Percentiles rank a stretch among this genome's conserved stretches.
Evolutionary conservation across 345 rosid genomes (phyloP).

Genomic region (Bruguiera gymnorhiza): DNA sequence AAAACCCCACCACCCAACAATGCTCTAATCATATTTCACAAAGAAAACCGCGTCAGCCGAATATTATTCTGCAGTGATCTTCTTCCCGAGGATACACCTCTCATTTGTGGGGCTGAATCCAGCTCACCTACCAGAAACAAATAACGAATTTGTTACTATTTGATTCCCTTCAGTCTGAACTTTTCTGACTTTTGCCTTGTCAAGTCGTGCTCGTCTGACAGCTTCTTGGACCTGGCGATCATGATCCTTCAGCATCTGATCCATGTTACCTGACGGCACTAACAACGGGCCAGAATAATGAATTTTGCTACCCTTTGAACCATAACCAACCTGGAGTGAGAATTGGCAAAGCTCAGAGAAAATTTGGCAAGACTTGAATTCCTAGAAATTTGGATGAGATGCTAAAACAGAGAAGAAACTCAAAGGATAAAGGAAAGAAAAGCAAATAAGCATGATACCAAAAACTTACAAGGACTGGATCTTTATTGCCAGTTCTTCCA

Average conservation of each 20-base stretch:
- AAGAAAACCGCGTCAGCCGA: background rate
- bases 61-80: slow-evolving; percentile 23
- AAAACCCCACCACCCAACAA: slow-evolving; percentile 19
- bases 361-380: background rate
- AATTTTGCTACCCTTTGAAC: slow-evolving; percentile 85
- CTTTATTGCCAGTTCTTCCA: slow-evolving; percentile 56
- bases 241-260: slow-evolving; percentile 88
- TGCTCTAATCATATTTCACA: slow-evolving; percentile 19
- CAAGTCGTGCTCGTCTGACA: slow-evolving; percentile 76
- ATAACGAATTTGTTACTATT: slow-evolving; percentile 55
- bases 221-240: slow-evolving; percentile 98
- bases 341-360: background rate
- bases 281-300: slow-evolving; percentile 94
- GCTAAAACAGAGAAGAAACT: background rate
- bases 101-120: slow-evolving; percentile 15
- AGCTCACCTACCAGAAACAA: slow-evolving; percentile 72
- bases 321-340: slow-evolving; percentile 63
- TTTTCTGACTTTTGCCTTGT: slow-evolving; percentile 75
- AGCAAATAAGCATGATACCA: background rate
- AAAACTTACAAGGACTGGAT: slow-evolving; percentile 70
- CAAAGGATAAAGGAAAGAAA: background rate
- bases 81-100: slow-evolving; percentile 2
- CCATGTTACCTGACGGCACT: slow-evolving; percentile 83
- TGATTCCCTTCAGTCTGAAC: slow-evolving; percentile 60
- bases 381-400: no score